A percentile compares a stretch with the other conserved stretches of the same genome.
Conservation (phyloP, 2,329 filamentous ascomycete species). For the Penicillium sp. region DNA sequence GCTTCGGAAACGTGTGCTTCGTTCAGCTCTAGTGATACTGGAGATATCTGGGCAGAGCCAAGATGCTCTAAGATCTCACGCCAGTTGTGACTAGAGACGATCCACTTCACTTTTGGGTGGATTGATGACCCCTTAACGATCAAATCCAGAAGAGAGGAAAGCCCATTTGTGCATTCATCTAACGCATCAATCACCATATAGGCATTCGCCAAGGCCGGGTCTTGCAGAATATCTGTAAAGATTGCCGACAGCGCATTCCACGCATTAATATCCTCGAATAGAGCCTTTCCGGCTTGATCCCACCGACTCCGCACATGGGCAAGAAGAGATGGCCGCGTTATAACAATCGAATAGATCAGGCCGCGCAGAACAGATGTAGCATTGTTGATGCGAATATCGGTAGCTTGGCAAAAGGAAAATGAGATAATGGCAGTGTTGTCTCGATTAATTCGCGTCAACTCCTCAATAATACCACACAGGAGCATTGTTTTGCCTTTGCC, state of each 20-base stretch:
- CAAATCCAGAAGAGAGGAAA: not conserved
- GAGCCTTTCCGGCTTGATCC: not conserved
- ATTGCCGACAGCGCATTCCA: not conserved
- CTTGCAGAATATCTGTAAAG: not conserved
- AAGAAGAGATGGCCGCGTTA: conserved; percentile 3
- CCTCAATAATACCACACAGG: conserved; percentile 22
- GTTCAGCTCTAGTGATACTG: too few relatives aligned
- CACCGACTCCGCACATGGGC: conserved; percentile 2
- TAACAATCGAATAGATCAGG: conserved; percentile 20
- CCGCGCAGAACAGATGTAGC: conserved; percentile 35
- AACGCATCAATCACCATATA: conserved; percentile 8
- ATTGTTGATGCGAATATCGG: conserved; percentile 25
- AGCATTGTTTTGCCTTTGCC: conserved; percentile 31
- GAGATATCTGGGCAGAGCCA: too few relatives aligned
- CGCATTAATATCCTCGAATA: conserved; percentile 10
- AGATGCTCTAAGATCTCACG: not conserved
- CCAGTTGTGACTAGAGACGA: conserved; percentile 6
- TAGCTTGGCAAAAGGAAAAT: conserved; percentile 40
- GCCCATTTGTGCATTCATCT: conserved; percentile 1
- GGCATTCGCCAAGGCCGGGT: not conserved
- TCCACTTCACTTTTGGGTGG: not conserved
- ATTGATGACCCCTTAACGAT: not conserved
- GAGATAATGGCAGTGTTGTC: conserved; percentile 1
- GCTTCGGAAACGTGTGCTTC: too few relatives aligned
- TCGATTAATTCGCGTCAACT: conserved; percentile 6